Evolutionary conservation across 441 rosid genomes (phyloP), one percentile per base, ranked within the genome.

Genomic region (Populus tomentosa): DNA sequence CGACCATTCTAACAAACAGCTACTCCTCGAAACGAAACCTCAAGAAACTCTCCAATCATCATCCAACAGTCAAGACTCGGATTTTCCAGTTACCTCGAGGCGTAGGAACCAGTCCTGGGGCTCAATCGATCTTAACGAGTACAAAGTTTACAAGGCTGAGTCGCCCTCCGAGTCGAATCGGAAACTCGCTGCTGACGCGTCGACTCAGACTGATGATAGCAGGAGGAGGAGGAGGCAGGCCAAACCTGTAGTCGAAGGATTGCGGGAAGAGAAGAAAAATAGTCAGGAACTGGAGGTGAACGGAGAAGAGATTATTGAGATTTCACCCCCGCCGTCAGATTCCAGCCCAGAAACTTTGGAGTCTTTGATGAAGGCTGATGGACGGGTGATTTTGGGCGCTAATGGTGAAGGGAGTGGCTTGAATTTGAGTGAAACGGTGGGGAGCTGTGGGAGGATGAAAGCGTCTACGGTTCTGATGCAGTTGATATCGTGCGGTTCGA

Each of bases 341-440:
- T 95, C 99, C 26, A 95, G 99, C 66, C 97, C 98, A 1, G 98
- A 93, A 77, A 95, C 99, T 3, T 77, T 95, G 61, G 99, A 92
- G 78, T 81, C 92, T 28, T 77, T 95, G 86, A 86, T 93, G 91
- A 90, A 92, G 76, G 94, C 93, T 0, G 93, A 90, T 61, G 91
- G 94, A 77, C 97, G 93, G 87, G 77, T 87, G 87, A 74, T 82
- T 36, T 64, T 91, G 62, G 26, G 64, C 10, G 69, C 78, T 73
- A 79, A 75, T 18, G 77, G 68, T 46, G 88, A 84, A 5, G 87
- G 85, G 7, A 18, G 74, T 56, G 36, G 10, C 42, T 36, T 30
- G 10, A 36, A 20, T 26, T 40, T 53, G 33, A 73, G 82, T 83
- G 91, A 84, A 67, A 82, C 91, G 86, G 89, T 84, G 8, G 90